Percentiles rank a stretch among this genome's conserved stretches.
These are phyloP conservation scores for Penicillium nordicum DNA, from an alignment of 2,329 filamentous ascomycete genomes.

Conservation along the genomic window DNA sequence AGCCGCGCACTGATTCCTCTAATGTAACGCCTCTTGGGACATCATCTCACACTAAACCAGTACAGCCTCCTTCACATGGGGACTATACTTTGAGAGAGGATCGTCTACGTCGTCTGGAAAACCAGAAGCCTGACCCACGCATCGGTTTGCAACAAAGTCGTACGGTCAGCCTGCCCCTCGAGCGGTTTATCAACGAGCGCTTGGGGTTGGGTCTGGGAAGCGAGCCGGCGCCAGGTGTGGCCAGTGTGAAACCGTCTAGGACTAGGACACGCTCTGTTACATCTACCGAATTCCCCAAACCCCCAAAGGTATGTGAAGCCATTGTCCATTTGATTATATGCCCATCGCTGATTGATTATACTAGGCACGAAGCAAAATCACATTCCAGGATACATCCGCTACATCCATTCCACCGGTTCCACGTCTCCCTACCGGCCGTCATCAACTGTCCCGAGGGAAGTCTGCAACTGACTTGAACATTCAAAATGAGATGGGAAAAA, in stretches of 20 bases:
- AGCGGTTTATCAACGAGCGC: constrained; percentile 41
- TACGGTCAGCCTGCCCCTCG: constrained; percentile 37
- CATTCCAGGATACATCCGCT: not conserved
- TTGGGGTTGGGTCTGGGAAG: constrained; percentile 28
- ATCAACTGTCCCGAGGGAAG: constrained; percentile 16
- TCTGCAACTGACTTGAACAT: constrained; percentile 18
- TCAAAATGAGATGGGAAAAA: constrained; percentile 15
- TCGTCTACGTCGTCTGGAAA: constrained; percentile 29
- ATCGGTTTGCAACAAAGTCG: constrained; percentile 28
- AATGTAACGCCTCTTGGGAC: constrained; percentile 25
- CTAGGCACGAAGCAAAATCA: not conserved
- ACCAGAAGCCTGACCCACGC: constrained; percentile 22
- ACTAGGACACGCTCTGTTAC: constrained; percentile 21
- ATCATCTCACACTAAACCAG: constrained; percentile 19
- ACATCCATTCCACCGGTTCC: constrained; percentile 6
- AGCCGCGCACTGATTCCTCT: constrained; percentile 27
- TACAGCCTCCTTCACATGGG: constrained; percentile 17
- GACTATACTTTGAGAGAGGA: constrained; percentile 33
- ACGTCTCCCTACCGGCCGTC: constrained; percentile 9
- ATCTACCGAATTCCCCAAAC: constrained; percentile 22
- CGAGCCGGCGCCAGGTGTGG: constrained; percentile 13
- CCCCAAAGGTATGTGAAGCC: not conserved
- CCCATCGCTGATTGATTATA: not conserved
- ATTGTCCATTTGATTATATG: not conserved
- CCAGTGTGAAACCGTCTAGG: constrained; percentile 6